A percentile compares a stretch with the other conserved stretches of the same genome.
Evolutionary conservation across 495 filamentous ascomycete genomes (phyloP).

Genomic region (Ascodesmis nigricans): DNA sequence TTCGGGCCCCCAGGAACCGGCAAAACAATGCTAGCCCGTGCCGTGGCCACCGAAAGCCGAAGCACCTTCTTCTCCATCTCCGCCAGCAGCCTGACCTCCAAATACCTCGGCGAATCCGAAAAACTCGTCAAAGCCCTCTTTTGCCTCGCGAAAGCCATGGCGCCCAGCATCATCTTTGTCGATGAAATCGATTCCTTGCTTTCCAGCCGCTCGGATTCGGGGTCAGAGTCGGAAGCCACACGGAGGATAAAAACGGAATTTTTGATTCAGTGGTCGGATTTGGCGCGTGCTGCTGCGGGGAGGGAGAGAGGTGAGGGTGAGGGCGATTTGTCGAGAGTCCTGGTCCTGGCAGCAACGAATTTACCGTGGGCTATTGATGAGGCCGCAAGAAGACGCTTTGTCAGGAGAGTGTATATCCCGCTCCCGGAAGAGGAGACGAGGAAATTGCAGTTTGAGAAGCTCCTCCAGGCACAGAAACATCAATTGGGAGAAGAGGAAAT

Average conservation of each 20-base stretch:
- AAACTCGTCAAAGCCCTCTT: slow-evolving; percentile 92
- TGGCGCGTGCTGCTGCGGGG: slow-evolving; percentile 79
- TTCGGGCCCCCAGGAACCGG: slow-evolving; percentile 94
- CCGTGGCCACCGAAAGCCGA: slow-evolving; percentile 82
- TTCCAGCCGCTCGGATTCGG: slow-evolving; percentile 55
- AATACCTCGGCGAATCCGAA: slow-evolving; percentile 65
- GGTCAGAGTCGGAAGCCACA: slow-evolving; percentile 72
- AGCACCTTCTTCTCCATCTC: slow-evolving; percentile 97
- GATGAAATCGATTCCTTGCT: slow-evolving; percentile 96
- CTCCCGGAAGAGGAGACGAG: slow-evolving; percentile 68
- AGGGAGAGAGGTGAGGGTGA: slow-evolving; percentile 39
- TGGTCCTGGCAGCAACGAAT: slow-evolving; percentile 91
- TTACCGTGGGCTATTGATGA: slow-evolving; percentile 97
- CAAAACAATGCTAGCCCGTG: slow-evolving; percentile 93
- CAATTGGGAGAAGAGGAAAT: slow-evolving; percentile 54
- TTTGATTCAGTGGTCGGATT: slow-evolving; percentile 87
- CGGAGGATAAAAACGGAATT: slow-evolving; percentile 95
- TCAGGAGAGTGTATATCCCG: slow-evolving; percentile 87
- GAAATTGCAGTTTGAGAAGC: slow-evolving; percentile 47
- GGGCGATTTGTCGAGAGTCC: slow-evolving; percentile 77
- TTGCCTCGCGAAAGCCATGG: slow-evolving; percentile 65
- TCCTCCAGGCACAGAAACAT: slow-evolving; percentile 77
- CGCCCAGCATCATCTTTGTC: slow-evolving; percentile 94
- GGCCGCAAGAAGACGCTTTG: slow-evolving; percentile 76
- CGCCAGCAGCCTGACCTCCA: slow-evolving; percentile 57